Percentiles rank a stretch among this genome's conserved stretches.
Evolutionary conservation across 2,329 filamentous ascomycete species (phyloP).

Genomic region (Trichoderma sp.): DNA sequence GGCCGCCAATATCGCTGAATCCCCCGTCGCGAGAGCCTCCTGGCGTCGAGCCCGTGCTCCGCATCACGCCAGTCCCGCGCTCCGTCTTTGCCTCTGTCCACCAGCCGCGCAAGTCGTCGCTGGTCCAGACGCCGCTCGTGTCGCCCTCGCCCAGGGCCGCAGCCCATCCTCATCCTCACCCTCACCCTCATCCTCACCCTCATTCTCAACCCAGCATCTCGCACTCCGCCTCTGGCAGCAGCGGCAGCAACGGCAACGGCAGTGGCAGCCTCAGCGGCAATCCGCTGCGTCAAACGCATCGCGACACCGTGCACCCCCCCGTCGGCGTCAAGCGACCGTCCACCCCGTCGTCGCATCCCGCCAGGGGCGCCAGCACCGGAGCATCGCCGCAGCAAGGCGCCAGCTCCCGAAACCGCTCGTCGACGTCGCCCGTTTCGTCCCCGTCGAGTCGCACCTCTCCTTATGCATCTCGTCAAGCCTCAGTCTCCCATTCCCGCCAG

Average conservation of each 20-base stretch:
- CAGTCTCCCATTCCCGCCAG: constrained; percentile 32
- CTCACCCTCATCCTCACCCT: neutral
- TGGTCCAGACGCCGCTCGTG: constrained; percentile 46
- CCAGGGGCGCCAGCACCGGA: constrained; percentile 33
- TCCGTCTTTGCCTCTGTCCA: constrained; percentile 39
- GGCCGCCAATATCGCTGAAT: constrained; percentile 16
- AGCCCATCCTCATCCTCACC: neutral
- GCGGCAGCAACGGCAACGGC: constrained; percentile 24
- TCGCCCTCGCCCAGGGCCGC: constrained; percentile 2
- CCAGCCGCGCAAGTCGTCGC: constrained; percentile 48
- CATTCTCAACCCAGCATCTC: too few relatives aligned
- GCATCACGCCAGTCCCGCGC: constrained; percentile 35
- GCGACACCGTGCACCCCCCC: constrained; percentile 25
- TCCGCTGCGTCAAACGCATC: constrained; percentile 17
- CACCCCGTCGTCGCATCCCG: constrained; percentile 31
- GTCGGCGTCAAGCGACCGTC: constrained; percentile 29
- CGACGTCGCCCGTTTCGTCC: constrained; percentile 47
- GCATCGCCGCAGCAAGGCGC: constrained; percentile 46
- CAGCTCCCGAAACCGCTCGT: constrained; percentile 57
- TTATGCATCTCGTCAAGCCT: constrained; percentile 38
- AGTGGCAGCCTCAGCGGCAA: neutral
- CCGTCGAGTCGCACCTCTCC: constrained; percentile 51
- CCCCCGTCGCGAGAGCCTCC: constrained; percentile 21
- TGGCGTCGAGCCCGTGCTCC: constrained; percentile 28
- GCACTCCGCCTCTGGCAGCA: constrained; percentile 29